Evolutionary conservation across 805 yeast genomes (phyloP).

Genomic region (Starmerella sirachaensis): DNA sequence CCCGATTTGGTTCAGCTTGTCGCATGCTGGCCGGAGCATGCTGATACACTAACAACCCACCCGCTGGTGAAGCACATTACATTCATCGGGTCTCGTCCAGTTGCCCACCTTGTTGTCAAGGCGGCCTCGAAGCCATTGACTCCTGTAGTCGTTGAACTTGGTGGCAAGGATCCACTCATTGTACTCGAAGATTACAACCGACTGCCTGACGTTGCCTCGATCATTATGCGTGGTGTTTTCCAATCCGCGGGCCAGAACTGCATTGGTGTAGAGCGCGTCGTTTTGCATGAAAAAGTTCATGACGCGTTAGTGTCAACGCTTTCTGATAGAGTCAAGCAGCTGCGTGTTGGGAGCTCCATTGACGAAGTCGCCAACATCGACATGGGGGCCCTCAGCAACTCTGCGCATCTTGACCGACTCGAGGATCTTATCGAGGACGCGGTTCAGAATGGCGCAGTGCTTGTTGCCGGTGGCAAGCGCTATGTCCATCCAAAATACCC

Average conservation of each 20-base stretch:
- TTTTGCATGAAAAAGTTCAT: conserved; percentile 53
- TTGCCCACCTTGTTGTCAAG: conserved; percentile 73
- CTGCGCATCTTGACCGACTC: conserved; percentile 54
- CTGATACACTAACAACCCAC: conserved; percentile 75
- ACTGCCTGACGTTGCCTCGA: conserved; percentile 45
- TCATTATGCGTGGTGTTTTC: conserved; percentile 87
- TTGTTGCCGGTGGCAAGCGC: conserved; percentile 70
- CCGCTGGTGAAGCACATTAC: conserved; percentile 78
- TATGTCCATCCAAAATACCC: conserved; percentile 85
- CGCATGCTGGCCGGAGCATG: conserved; percentile 80
- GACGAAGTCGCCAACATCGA: conserved; percentile 86
- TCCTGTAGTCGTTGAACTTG: conserved; percentile 90
- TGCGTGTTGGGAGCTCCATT: conserved; percentile 80
- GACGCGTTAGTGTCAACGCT: conserved; percentile 48
- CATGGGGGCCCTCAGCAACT: conserved; percentile 91
- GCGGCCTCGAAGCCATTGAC: conserved; percentile 81
- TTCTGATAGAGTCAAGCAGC: conserved; percentile 41
- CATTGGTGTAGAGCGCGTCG: conserved; percentile 91
- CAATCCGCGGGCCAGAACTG: conserved; percentile 98
- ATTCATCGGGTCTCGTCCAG: conserved; percentile 90
- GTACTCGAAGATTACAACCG: conserved; percentile 46
- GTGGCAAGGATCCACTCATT: conserved; percentile 89
- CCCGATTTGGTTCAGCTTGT: conserved; percentile 78
- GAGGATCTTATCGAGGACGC: conserved; percentile 64
- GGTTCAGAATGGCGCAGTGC: conserved; percentile 64